A percentile compares a stretch with the other conserved stretches of the same genome.
Evolutionary conservation across 768 basidiomycete species (phyloP).

Genomic region (Lentinula sp.): DNA sequence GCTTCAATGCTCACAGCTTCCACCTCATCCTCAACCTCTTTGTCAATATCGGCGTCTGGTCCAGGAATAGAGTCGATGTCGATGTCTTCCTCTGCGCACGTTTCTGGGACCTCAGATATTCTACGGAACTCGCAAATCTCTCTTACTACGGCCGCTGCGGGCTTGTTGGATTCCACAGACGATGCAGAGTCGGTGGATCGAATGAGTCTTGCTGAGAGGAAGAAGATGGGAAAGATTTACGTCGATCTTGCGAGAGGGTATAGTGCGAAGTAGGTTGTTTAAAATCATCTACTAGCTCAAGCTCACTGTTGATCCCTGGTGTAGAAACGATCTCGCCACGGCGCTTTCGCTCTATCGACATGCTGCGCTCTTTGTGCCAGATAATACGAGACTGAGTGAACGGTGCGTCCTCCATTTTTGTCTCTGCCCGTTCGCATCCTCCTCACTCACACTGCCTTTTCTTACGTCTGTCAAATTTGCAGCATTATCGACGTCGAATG

Average conservation of each 20-base stretch:
- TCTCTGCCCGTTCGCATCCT: slow-evolving; percentile 14
- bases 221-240: slow-evolving; percentile 79
- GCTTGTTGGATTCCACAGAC: neutral
- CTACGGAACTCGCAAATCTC: neutral
- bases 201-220: slow-evolving; percentile 57
- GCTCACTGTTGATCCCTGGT: neutral
- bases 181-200: slow-evolving; percentile 27
- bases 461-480: slow-evolving; percentile 16
- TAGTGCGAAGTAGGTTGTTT: slow-evolving; percentile 63
- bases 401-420: slow-evolving; percentile 57
- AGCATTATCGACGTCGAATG: slow-evolving; percentile 84
- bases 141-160: neutral
- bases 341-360: slow-evolving; percentile 81
- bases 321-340: slow-evolving; percentile 72
- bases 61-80: neutral
- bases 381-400: slow-evolving; percentile 80
- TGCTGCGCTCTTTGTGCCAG: slow-evolving; percentile 79
- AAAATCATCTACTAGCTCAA: neutral
- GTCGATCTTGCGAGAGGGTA: slow-evolving; percentile 78
- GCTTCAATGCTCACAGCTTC: neutral
- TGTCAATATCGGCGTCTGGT: neutral
- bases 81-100: neutral
- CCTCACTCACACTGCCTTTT: slow-evolving; percentile 20
- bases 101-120: neutral
- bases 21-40: neutral